A percentile compares a stretch with the other conserved stretches of the same genome.
Evolutionary conservation across 129 eudicot genomes (phyloP).

Genomic region (Flaveria bidentis): DNA sequence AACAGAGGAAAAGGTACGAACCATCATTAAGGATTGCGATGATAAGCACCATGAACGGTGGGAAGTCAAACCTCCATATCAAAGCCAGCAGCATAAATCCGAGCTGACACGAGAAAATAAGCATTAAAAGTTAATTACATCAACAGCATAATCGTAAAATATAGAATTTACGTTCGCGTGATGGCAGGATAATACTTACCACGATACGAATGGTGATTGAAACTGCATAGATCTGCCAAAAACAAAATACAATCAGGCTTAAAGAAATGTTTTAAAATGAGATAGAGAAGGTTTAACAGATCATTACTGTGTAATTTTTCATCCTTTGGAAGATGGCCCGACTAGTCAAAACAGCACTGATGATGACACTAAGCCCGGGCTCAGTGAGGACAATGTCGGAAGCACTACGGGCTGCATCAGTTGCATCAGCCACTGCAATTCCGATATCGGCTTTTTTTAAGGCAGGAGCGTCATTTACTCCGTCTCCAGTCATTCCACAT

Average conservation of each 20-base stretch:
- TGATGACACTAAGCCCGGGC: conserved; percentile 77
- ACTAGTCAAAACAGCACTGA: conserved; percentile 77
- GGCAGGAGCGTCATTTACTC: conserved; percentile 78
- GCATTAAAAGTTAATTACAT: not conserved
- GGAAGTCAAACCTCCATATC: conserved; percentile 95
- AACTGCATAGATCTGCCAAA: conserved; percentile 92
- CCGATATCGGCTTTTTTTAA: conserved; percentile 78
- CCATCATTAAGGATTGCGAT: conserved; percentile 98
- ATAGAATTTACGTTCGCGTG: not conserved
- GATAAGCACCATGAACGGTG: conserved; percentile 99
- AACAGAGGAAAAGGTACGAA: conserved; percentile 36
- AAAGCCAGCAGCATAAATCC: conserved; percentile 97
- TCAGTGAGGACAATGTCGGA: conserved; percentile 77
- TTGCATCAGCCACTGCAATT: conserved; percentile 77
- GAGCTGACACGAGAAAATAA: conserved; percentile 51
- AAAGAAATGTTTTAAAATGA: not conserved
- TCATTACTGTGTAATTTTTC: conserved; percentile 67
- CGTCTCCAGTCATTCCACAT: conserved; percentile 83
- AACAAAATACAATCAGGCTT: not conserved
- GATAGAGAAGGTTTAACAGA: not conserved
- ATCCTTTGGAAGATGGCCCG: conserved; percentile 75
- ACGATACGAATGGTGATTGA: conserved; percentile 98
- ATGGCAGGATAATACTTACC: conserved; percentile 50
- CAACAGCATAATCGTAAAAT: not conserved
- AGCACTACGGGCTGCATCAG: conserved; percentile 85